Conservation (phyloP, 1,284 basidiomycete species). For the Thecaphora thlaspeos region DNA sequence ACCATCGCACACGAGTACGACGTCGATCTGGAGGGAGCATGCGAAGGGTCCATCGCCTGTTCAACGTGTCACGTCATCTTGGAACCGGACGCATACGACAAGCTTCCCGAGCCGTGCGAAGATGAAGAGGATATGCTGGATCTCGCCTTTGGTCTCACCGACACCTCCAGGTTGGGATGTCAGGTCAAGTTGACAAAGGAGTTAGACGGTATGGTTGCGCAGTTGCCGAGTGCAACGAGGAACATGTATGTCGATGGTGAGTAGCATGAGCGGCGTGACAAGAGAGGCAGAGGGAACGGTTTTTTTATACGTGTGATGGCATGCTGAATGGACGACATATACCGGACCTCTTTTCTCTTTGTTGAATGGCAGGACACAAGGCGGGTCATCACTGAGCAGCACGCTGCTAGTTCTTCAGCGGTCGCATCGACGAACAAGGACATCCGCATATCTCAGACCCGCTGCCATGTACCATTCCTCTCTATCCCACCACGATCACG, state of each 20-base stretch:
- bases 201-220: conserved; percentile 81
- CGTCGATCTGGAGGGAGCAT: conserved; percentile 92
- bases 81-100: conserved; percentile 76
- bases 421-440: too few species aligned
- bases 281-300: too few species aligned
- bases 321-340: too few species aligned
- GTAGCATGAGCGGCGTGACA: too few species aligned
- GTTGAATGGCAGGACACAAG: conserved; percentile 30
- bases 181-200: conserved; percentile 82
- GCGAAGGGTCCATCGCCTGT: conserved; percentile 94
- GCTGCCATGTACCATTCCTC: too few species aligned
- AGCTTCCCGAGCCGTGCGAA: conserved; percentile 85
- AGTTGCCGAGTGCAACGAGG: conserved; percentile 83
- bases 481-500: too few species aligned
- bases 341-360: conserved; percentile 1
- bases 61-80: conserved; percentile 97
- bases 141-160: conserved; percentile 93
- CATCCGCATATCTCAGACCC: too few species aligned
- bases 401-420: too few species aligned
- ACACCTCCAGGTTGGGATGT: conserved; percentile 68
- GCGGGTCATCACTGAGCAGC: conserved; percentile 26
- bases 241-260: conserved; percentile 92
- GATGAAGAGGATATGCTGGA: conserved; percentile 94
- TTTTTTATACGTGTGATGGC: too few species aligned
- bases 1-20: conserved; percentile 92